Conservation (phyloP, 1,284 basidiomycete species). For the Moesziomyces parantarcticus region DNA sequence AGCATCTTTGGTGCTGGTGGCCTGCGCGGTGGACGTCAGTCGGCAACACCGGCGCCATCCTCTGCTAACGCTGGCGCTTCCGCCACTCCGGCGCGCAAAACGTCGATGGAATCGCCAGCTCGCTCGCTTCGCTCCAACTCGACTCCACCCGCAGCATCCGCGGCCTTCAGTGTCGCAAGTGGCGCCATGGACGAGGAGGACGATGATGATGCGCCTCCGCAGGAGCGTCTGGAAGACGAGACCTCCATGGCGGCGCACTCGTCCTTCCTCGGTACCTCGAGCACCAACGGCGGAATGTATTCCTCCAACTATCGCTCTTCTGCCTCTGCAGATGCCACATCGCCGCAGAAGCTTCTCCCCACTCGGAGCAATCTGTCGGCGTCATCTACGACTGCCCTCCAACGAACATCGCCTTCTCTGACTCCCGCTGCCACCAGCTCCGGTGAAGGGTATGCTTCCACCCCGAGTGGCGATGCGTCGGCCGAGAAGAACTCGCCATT, state of each 20-base stretch:
- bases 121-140: slow-evolving; percentile 36
- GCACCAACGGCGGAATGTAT: slow-evolving; percentile 4
- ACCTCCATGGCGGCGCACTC: slow-evolving; percentile 22
- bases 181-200: slow-evolving; percentile 44
- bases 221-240: slow-evolving; percentile 46
- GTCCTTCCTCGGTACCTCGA: slow-evolving; percentile 18
- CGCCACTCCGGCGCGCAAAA: slow-evolving; percentile 32
- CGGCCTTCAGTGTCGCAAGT: slow-evolving; percentile 18
- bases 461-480: slow-evolving; percentile 2
- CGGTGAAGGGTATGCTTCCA: slow-evolving; percentile 3
- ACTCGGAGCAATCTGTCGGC: slow-evolving; percentile 18
- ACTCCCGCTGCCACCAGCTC: slow-evolving; percentile 2
- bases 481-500: slow-evolving; percentile 24
- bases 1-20: slow-evolving; percentile 60
- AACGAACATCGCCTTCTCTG: slow-evolving; percentile 20
- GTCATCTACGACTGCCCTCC: slow-evolving; percentile 7
- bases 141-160: slow-evolving; percentile 35
- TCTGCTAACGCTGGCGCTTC: slow-evolving; percentile 10
- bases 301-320: slow-evolving; percentile 12
- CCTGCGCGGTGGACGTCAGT: slow-evolving; percentile 50
- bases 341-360: slow-evolving; percentile 13
- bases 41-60: slow-evolving; percentile 33
- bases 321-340: slow-evolving; percentile 5
- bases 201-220: slow-evolving; percentile 48
- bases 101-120: slow-evolving; percentile 28